Conservation (phyloP, 2,329 filamentous ascomycete species). For the Biscogniauxia sp. region DNA sequence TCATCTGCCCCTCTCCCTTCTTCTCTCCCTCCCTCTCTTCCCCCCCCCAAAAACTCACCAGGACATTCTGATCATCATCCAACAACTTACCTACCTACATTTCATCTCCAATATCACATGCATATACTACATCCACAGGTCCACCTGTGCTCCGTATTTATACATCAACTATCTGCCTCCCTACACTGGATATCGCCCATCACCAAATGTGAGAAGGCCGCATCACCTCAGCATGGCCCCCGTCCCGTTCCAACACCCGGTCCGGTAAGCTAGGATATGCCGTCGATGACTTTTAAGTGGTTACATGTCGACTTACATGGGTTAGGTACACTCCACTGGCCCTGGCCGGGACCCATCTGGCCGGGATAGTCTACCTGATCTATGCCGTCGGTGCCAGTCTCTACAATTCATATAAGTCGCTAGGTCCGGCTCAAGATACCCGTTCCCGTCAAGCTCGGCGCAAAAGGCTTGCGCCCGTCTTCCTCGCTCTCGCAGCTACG, state of each 20-base stretch:
- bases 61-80: neutral
- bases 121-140: neutral
- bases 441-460: constrained; percentile 35
- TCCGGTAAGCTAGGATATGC: constrained; percentile 21
- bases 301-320: neutral
- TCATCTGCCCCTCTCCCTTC: neutral
- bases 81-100: neutral
- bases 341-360: constrained; percentile 29
- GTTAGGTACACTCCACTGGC: constrained; percentile 33
- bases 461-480: constrained; percentile 33
- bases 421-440: constrained; percentile 37
- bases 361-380: constrained; percentile 31
- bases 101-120: neutral
- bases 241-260: constrained; percentile 27
- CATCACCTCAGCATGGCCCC: constrained; percentile 27
- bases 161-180: neutral
- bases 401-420: constrained; percentile 34
- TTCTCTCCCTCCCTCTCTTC: no score
- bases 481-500: constrained; percentile 32
- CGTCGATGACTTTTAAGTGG: neutral
- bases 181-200: neutral
- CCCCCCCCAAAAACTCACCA: no score
- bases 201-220: neutral
- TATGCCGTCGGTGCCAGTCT: constrained; percentile 34
- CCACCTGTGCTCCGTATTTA: neutral